Conservation (phyloP, 1,139 yeast species). For the Candida pseudocylindracea region DNA sequence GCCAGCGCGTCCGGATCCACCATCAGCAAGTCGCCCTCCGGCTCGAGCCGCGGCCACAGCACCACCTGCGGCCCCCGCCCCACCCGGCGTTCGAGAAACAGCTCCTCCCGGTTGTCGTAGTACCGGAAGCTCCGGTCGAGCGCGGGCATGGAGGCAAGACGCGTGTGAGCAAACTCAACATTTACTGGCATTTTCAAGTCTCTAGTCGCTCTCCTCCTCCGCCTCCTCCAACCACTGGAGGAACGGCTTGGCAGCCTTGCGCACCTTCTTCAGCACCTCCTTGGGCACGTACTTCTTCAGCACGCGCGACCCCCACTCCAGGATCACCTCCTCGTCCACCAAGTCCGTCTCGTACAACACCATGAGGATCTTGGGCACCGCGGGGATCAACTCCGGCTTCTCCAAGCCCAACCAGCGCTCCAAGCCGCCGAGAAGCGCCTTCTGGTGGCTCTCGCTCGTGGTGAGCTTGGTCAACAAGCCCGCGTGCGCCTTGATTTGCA, state of each 20-base stretch:
- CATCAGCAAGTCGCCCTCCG: no score
- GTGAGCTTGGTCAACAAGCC: slow-evolving; percentile 69
- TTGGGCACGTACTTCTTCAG: slow-evolving; percentile 89
- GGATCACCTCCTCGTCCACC: slow-evolving; percentile 59
- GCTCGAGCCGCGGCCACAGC: no score
- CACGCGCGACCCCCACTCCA: slow-evolving; percentile 78
- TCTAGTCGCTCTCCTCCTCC: slow-evolving; percentile 47
- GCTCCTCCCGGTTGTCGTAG: no score
- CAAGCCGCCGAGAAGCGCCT: slow-evolving; percentile 82
- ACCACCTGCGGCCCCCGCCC: no score
- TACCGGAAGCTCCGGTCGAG: no score
- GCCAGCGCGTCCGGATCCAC: no score
- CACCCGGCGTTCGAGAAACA: no score
- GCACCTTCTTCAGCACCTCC: slow-evolving; percentile 79
- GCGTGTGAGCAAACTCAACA: no score
- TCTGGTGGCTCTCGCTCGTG: slow-evolving; percentile 46
- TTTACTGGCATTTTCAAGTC: no score
- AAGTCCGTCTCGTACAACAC: slow-evolving; percentile 67
- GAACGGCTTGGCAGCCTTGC: slow-evolving; percentile 92
- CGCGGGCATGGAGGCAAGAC: no score
- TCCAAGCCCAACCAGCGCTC: slow-evolving; percentile 83
- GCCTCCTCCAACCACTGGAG: slow-evolving; percentile 90
- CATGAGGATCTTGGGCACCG: slow-evolving; percentile 65
- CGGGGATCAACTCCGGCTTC: slow-evolving; percentile 51
- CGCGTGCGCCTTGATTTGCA: slow-evolving; percentile 53